Evolutionary conservation across 768 basidiomycete genomes (phyloP).

Genomic region (Russula virescens): DNA sequence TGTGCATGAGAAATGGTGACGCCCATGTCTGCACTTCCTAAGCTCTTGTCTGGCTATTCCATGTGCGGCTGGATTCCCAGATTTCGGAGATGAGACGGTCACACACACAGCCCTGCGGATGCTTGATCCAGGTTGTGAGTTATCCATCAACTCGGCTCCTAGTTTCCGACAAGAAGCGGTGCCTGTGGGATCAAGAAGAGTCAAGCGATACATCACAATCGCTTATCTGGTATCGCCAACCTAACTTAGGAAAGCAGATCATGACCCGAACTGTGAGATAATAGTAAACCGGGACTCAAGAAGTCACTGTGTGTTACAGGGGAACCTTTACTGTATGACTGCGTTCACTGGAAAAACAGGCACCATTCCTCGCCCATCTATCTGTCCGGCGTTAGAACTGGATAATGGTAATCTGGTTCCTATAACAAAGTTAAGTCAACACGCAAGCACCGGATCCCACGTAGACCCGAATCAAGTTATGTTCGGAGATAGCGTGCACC

Average conservation of each 20-base stretch:
- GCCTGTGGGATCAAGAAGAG: background rate
- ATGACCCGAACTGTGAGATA: background rate
- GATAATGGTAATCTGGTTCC: background rate
- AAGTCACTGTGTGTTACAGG: too few relatives aligned
- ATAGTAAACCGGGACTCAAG: background rate
- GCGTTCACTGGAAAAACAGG: background rate
- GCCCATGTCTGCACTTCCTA: background rate
- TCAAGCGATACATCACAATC: background rate
- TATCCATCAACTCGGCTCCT: background rate
- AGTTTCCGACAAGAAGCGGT: background rate
- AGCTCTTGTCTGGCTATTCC: background rate
- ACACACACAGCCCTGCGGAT: background rate
- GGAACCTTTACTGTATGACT: background rate
- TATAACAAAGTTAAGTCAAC: background rate
- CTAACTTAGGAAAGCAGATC: background rate
- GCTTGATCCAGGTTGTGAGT: background rate
- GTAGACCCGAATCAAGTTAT: background rate
- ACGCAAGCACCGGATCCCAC: slow-evolving; percentile 1
- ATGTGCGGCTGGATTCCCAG: background rate
- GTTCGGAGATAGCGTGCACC: too few relatives aligned
- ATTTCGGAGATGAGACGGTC: background rate
- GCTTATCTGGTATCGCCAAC: background rate
- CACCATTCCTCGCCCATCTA: background rate
- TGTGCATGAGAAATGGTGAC: background rate
- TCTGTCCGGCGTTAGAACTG: background rate